Conservation (phyloP, 805 yeast species). For the Saccharomycopsis synnaedendra region DNA sequence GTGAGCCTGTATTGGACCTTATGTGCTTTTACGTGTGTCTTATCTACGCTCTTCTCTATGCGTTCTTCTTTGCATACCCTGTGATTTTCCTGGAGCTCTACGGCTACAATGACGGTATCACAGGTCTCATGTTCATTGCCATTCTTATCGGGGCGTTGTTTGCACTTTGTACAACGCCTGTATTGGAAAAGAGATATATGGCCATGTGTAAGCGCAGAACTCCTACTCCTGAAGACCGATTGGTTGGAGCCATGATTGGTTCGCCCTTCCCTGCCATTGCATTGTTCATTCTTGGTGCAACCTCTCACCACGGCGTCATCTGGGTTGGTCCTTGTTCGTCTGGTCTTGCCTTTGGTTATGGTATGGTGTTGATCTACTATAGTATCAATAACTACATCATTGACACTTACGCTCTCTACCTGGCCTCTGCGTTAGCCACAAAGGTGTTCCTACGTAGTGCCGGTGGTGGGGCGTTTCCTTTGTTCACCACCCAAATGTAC, state of each 20-base stretch:
- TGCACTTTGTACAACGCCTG: conserved; percentile 67
- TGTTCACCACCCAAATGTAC: conserved; percentile 76
- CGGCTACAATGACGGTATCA: conserved; percentile 63
- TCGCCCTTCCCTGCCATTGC: conserved; percentile 76
- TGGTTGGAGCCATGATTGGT: conserved; percentile 74
- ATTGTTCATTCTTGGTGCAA: conserved; percentile 70
- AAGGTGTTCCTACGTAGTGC: conserved; percentile 72
- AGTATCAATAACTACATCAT: conserved; percentile 76
- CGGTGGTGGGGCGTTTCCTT: conserved; percentile 81
- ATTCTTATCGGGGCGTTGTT: conserved; percentile 76
- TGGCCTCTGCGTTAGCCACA: conserved; percentile 73
- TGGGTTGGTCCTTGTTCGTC: conserved; percentile 77
- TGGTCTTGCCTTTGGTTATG: conserved; percentile 72
- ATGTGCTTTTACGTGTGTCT: conserved; percentile 81
- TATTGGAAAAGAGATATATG: conserved; percentile 53
- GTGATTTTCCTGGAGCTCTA: conserved; percentile 73
- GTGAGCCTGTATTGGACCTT: conserved; percentile 79
- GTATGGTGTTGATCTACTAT: conserved; percentile 67
- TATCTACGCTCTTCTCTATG: conserved; percentile 82
- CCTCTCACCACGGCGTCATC: conserved; percentile 54
- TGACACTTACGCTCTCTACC: conserved; percentile 76
- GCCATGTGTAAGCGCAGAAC: conserved; percentile 38
- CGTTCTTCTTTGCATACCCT: conserved; percentile 93
- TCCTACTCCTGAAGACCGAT: conserved; percentile 72
- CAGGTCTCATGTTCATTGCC: conserved; percentile 85